These are phyloP conservation scores for Eucalyptus sp. DNA, from an alignment of 345 rosid species.

Conservation along the genomic window DNA sequence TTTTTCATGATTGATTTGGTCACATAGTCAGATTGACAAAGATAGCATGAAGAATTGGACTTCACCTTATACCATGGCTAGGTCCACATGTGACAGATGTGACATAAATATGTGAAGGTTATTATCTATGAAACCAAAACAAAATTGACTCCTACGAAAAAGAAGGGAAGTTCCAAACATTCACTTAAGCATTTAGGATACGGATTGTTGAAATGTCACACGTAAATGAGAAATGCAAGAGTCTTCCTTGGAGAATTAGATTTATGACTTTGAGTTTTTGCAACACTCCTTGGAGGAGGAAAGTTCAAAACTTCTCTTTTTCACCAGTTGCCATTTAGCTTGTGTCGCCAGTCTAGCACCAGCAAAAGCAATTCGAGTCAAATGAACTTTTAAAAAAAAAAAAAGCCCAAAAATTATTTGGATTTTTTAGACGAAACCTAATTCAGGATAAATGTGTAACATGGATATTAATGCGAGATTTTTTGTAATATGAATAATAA, in stretches of 20 bases:
- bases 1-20: neutral
- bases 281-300: neutral
- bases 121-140: too few species aligned
- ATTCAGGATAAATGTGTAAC: neutral
- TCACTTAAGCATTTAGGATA: neutral
- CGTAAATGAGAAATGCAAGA: neutral
- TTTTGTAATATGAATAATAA: too few species aligned
- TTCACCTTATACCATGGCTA: slow-evolving; percentile 32
- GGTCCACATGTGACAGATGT: slow-evolving; percentile 22
- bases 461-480: neutral
- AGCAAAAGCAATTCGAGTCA: neutral
- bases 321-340: neutral
- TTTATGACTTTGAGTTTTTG: neutral
- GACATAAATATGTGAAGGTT: slow-evolving; percentile 2
- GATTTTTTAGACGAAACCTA: neutral
- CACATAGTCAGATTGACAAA: neutral
- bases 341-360: neutral
- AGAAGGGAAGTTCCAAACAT: neutral
- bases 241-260: neutral
- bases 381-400: neutral
- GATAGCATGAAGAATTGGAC: neutral
- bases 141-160: too few species aligned
- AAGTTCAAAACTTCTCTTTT: neutral
- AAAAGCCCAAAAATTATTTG: neutral
- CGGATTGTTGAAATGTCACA: neutral